Conservation (phyloP, 2,329 filamentous ascomycete species). For the Aspergillus aculeatus region DNA sequence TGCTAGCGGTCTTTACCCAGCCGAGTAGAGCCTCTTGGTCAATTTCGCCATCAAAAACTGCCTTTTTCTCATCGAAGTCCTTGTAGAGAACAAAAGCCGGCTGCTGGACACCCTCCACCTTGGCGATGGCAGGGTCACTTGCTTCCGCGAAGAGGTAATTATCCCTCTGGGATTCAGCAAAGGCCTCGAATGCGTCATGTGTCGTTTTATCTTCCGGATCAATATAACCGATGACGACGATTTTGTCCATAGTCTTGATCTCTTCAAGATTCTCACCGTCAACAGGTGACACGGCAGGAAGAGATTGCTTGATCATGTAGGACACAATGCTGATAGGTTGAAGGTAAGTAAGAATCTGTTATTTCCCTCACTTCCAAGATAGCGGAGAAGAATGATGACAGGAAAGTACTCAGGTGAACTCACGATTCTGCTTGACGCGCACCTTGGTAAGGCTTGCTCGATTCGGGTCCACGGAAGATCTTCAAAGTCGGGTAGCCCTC, state of each 20-base stretch:
- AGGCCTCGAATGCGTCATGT: conserved; percentile 75
- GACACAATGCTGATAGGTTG: conserved; percentile 56
- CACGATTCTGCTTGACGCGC: conserved; percentile 79
- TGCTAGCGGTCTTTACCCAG: conserved; percentile 82
- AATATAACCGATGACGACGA: conserved; percentile 89
- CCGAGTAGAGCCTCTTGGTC: conserved; percentile 74
- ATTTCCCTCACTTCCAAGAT: background rate
- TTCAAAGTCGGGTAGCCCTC: conserved; percentile 99
- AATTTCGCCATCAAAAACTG: conserved; percentile 76
- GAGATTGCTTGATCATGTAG: conserved; percentile 98
- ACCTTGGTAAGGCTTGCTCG: conserved; percentile 78
- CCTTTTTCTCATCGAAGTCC: conserved; percentile 95
- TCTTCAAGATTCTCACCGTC: conserved; percentile 81
- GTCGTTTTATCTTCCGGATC: conserved; percentile 75
- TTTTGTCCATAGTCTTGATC: conserved; percentile 97
- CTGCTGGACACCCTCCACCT: conserved; percentile 84
- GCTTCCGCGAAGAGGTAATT: conserved; percentile 88
- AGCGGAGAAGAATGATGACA: background rate
- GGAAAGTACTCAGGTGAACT: conserved; percentile 25
- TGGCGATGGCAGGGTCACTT: conserved; percentile 77
- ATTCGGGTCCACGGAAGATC: conserved; percentile 91
- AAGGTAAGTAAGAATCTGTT: background rate
- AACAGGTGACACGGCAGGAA: conserved; percentile 85
- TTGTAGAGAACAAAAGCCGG: conserved; percentile 95
- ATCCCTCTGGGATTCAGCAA: conserved; percentile 77